Evolutionary conservation across 179 eudicot genomes (phyloP).

Genomic region (Silene coronaria): DNA sequence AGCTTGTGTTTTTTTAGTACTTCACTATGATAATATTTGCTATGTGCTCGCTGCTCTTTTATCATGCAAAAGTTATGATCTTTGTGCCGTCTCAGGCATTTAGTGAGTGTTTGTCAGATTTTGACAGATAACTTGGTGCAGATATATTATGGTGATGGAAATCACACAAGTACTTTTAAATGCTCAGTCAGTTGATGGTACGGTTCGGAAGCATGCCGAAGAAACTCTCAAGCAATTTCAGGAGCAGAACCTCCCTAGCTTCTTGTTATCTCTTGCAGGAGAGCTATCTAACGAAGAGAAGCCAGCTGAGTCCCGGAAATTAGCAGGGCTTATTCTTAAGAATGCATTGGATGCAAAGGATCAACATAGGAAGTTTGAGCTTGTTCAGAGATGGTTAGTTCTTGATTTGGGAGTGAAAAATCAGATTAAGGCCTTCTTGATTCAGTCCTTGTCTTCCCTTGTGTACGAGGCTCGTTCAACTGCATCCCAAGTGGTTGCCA

Average conservation of each 20-base stretch:
- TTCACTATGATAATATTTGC: background rate
- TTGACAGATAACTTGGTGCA: slow-evolving; percentile 10
- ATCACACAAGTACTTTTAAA: slow-evolving; percentile 82
- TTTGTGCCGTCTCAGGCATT: background rate
- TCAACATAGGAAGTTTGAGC: slow-evolving; percentile 81
- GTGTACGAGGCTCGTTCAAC: slow-evolving; percentile 85
- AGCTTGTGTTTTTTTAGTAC: background rate
- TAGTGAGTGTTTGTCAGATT: background rate
- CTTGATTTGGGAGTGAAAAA: slow-evolving; percentile 65
- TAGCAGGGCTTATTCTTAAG: slow-evolving; percentile 85
- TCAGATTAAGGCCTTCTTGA: slow-evolving; percentile 72
- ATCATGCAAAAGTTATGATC: background rate
- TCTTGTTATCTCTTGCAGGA: slow-evolving; percentile 70
- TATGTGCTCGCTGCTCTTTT: background rate
- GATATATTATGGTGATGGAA: slow-evolving; percentile 69
- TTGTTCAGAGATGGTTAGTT: slow-evolving; percentile 80
- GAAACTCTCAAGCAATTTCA: slow-evolving; percentile 76
- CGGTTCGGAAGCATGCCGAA: slow-evolving; percentile 84
- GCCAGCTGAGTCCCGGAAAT: slow-evolving; percentile 81
- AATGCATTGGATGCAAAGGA: slow-evolving; percentile 98
- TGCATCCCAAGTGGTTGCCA: slow-evolving; percentile 94
- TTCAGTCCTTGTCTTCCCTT: slow-evolving; percentile 77
- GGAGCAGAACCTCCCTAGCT: slow-evolving; percentile 81
- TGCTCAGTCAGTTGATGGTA: slow-evolving; percentile 86
- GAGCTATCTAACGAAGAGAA: slow-evolving; percentile 88